phyloP scores from a whole-genome alignment of 1,284 basidiomycete species.

The Gomphus bonarii region DNA sequence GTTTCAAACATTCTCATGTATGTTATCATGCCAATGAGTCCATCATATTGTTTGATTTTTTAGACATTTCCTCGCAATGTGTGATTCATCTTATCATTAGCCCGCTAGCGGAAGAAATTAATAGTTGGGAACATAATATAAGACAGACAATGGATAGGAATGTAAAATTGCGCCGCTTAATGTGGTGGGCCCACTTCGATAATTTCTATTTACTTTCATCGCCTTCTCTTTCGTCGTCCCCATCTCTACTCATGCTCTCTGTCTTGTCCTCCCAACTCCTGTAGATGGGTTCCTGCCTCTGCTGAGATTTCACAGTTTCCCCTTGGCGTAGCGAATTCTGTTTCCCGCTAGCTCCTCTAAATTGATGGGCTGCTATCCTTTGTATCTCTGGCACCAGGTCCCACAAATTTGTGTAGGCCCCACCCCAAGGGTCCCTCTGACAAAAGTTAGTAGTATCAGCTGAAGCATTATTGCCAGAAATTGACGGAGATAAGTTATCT shows the following conservation, averaged over 20 bases:
- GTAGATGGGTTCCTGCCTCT: slow-evolving; percentile 15
- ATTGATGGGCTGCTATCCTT: not conserved
- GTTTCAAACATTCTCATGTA: not conserved
- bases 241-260: slow-evolving; percentile 66
- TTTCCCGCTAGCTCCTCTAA: not conserved
- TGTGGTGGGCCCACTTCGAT: not conserved
- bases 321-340: not conserved
- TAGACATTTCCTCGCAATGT: not conserved
- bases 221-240: slow-evolving; percentile 75
- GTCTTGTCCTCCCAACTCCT: slow-evolving; percentile 39
- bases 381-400: not conserved
- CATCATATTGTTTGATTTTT: not conserved
- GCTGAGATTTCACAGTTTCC: not conserved
- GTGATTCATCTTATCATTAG: not conserved
- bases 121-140: no score
- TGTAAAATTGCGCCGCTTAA: no score
- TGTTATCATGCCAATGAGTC: not conserved
- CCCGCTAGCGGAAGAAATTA: not conserved
- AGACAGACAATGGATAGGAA: no score
- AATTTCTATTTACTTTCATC: slow-evolving; percentile 21
- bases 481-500: not conserved
- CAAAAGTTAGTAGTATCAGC: not conserved
- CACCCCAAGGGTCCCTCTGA: not conserved
- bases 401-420: not conserved
- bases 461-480: not conserved